phyloP scores from a whole-genome alignment of 345 rosid genomes.

The Ceriops decandra region DNA sequence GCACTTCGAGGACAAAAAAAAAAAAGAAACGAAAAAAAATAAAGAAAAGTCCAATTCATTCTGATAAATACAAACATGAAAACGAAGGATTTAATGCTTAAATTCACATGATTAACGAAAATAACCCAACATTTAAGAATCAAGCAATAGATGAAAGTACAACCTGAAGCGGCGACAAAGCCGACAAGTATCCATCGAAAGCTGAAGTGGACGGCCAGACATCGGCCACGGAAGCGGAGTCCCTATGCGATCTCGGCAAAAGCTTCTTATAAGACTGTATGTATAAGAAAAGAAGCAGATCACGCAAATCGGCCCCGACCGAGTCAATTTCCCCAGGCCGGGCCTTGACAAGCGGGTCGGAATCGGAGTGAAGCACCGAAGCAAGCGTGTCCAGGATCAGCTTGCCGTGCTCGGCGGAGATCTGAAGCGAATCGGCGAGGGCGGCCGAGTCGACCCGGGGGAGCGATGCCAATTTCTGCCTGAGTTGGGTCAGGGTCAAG shows the following conservation, averaged over 20 bases:
- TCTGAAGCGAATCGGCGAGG: conserved; percentile 80
- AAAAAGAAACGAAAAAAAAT: background rate
- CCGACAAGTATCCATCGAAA: conserved; percentile 92
- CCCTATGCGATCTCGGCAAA: conserved; percentile 87
- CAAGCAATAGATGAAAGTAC: conserved; percentile 1
- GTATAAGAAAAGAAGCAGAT: conserved; percentile 77
- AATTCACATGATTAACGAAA: background rate
- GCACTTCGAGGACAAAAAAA: background rate
- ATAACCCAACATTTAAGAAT: background rate
- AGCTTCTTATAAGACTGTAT: conserved; percentile 94
- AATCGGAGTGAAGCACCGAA: conserved; percentile 74
- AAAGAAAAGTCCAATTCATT: background rate
- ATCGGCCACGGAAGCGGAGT: conserved; percentile 89
- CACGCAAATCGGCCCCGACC: conserved; percentile 76
- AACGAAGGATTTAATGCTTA: background rate
- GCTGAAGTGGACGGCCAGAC: conserved; percentile 99
- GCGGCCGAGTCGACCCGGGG: conserved; percentile 60
- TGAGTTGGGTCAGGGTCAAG: conserved; percentile 64
- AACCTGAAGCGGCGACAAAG: conserved; percentile 97
- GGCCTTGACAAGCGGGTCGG: conserved; percentile 67
- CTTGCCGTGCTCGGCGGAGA: conserved; percentile 78
- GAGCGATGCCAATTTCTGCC: conserved; percentile 45
- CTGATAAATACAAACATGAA: no score
- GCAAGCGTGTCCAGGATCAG: conserved; percentile 85
- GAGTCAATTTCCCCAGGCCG: conserved; percentile 50